phyloP scores from a whole-genome alignment of 148 eudicot genomes.

The Rhododendron molle region DNA sequence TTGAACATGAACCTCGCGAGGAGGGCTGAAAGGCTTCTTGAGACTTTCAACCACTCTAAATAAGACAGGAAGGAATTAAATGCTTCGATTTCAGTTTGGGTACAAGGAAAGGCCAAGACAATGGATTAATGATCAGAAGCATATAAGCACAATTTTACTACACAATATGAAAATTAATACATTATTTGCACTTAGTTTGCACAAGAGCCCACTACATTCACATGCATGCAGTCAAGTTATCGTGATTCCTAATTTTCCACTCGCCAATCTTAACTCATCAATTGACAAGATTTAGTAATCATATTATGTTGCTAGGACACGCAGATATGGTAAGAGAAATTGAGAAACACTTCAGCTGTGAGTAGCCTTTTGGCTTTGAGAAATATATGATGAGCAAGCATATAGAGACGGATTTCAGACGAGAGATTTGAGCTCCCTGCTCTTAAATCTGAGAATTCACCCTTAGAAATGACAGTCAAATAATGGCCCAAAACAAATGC shows the following conservation, averaged over 20 bases:
- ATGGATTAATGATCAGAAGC: not conserved
- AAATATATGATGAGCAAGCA: not conserved
- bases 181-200: not conserved
- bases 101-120: not conserved
- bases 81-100: not conserved
- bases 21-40: constrained; percentile 16
- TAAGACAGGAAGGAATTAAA: constrained; percentile 3
- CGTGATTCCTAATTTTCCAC: not conserved
- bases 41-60: constrained; percentile 14
- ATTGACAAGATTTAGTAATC: not conserved
- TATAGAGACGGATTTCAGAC: not conserved
- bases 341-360: too few relatives aligned
- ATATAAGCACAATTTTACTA: not conserved
- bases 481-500: not conserved
- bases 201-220: not conserved
- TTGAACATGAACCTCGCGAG: constrained; percentile 21
- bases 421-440: not conserved
- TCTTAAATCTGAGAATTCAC: not conserved
- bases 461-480: not conserved
- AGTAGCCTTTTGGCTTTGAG: too few relatives aligned
- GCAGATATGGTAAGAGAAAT: not conserved
- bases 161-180: not conserved
- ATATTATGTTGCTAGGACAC: not conserved
- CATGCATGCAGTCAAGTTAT: not conserved
- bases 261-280: not conserved